Base-by-base conservation (phyloP, 73 alveolate species). In the Tetrahymena borealis region DNA sequence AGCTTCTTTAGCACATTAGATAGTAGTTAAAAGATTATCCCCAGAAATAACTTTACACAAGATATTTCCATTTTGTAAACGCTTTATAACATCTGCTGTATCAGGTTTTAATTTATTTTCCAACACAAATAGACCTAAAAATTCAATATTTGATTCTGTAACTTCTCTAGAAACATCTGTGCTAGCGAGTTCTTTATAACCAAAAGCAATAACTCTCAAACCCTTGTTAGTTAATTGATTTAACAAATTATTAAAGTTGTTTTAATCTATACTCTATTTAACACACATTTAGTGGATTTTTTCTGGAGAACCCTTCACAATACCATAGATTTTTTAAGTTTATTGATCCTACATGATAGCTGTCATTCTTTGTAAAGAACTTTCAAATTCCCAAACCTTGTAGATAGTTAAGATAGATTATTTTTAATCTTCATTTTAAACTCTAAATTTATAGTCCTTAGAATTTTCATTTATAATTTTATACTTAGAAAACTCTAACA, bases 11-110 rank as follows among this genome's bases (percentile, higher is more conserved):
- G 97, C 98, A 78, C 96, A 96, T 91, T 95, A 96, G 33, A 96
- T 95, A 20, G 98, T 96, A 6, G 98, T 96, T 91, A 96, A 93
- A 36, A 95, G 96, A 94, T 96, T 96, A 90, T 96, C 98, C 90
- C 98, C 98, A 31, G 98, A 95, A 4, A 96, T 96, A 91, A 96
- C 94, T 95, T 93, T 96, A 32, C 95, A 91, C 79, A 96, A 93
- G 13, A 94, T 28, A 38, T 35, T 32, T 8, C 95, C 78, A 38
- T 94, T 79, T 12, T 78, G n/a, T 91, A 94, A 94, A 38, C 92
- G 78, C 39, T 93, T 93, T 24, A 95, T 95, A 38, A 95, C 97
- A 10, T 94, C 60, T 37, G 79, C 38, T 33, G 98, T 96, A 37
- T 94, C 97, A 38, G 20, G 85, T 91, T 96, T 96, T 90, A 95